Base-by-base conservation (phyloP, 139 green algal genomes). In the Coccomyxa sp. region DNA sequence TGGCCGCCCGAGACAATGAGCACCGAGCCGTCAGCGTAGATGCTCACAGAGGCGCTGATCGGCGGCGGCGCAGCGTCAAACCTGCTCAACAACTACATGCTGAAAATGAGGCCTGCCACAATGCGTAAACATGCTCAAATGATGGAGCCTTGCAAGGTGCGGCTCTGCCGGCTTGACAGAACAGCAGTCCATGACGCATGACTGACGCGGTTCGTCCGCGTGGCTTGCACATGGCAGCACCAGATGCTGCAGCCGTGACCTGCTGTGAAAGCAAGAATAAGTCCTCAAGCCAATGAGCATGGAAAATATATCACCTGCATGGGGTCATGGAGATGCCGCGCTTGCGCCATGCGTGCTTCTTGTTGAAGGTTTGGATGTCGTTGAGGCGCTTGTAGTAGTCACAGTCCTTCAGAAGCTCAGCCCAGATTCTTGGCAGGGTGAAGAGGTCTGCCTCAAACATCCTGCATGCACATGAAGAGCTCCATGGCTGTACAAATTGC, bases 351-450 rank as follows among this genome's bases (percentile, higher is more conserved):
- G 38, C 50, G 81, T 83, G 64, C n/a, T 18, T 36, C 1, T 50
- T 70, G 78, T 91, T 91, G 79, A 88, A 91, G 33, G 77, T 73
- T n/a, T 58, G 36, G 68, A 89, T 85, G 7, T 72, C 80, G 39
- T 34, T 18, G 7, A 38, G 35, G 38, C 78, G 70, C 18, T 18
- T 22, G 50, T 22, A 22, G 50, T 64, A 64, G 50, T 64, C 5
- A 22, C 22, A 18, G 27, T 64, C 27, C 50, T 64, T 22, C 50
- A 31, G 50, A 22, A 64, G 22, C 50, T 64, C 79, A 33, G 82
- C 31, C 86, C 86, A 90, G n/a, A 88, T 78, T 22, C 70, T 44
- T 0, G 84, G 84, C 72, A 90, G n/a, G 0, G 83, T 87, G 80
- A 84, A 90, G 7, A 75, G 69, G 8, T 81, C 70, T 8, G 50